These are phyloP conservation scores for Colletotrichum tamarilloi DNA, from an alignment of 2,329 filamentous ascomycete species.

Conservation along the genomic window DNA sequence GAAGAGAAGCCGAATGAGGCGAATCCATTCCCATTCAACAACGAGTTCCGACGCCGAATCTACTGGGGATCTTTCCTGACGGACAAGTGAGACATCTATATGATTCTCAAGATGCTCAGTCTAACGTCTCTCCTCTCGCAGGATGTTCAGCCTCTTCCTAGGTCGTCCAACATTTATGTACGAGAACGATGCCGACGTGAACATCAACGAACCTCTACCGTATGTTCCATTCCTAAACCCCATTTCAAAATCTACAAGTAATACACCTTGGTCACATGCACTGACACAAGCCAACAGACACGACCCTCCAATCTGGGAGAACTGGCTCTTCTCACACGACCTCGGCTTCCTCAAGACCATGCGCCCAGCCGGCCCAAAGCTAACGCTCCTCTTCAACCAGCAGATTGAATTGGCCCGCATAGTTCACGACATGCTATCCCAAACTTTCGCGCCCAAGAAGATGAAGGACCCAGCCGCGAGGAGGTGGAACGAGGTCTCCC, in stretches of 20 bases:
- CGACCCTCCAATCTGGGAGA: slow-evolving; percentile 20
- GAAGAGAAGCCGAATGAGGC: slow-evolving; percentile 36
- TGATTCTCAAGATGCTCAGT: neutral
- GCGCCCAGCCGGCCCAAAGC: slow-evolving; percentile 37
- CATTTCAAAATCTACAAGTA: no score
- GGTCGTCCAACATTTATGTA: slow-evolving; percentile 35
- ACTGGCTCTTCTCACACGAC: slow-evolving; percentile 31
- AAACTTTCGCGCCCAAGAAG: slow-evolving; percentile 10
- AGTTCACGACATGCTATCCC: slow-evolving; percentile 38
- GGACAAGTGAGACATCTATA: slow-evolving; percentile 37
- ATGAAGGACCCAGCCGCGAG: slow-evolving; percentile 1
- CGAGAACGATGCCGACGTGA: slow-evolving; percentile 34
- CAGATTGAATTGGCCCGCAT: slow-evolving; percentile 38
- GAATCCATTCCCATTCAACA: slow-evolving; percentile 30
- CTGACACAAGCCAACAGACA: neutral
- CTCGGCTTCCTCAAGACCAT: slow-evolving; percentile 36
- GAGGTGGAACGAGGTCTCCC: slow-evolving; percentile 4
- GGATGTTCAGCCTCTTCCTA: slow-evolving; percentile 36
- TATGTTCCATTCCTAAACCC: neutral
- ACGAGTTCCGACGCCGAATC: slow-evolving; percentile 42
- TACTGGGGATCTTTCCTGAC: slow-evolving; percentile 45
- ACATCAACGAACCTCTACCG: slow-evolving; percentile 10
- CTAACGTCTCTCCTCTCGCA: neutral
- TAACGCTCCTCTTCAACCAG: slow-evolving; percentile 36
- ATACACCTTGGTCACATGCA: no score